Evolutionary conservation across 352 stramenopile species (phyloP), one percentile per base, ranked within the genome.

Genomic region (Pythium aquatile): DNA sequence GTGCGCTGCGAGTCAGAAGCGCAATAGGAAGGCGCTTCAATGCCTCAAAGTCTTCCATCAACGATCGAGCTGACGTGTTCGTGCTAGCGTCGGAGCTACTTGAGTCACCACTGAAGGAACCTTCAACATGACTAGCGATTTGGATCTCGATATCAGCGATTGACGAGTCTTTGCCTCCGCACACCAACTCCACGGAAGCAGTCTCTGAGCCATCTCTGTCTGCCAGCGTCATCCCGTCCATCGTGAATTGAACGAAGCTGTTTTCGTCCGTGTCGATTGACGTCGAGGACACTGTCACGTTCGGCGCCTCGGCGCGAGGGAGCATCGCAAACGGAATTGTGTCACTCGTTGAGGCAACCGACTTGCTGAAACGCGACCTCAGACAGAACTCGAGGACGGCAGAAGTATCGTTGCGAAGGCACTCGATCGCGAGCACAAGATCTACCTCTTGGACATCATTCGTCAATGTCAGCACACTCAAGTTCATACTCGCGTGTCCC

Each of bases 131-230:
- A 1, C 5, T 1, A 29, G n/a, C 46, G 11, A 54, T 28, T 20
- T 26, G 5, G 5, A 63, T 58, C 44, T 55, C 55, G 8, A 62
- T 28, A 16, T 30, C 9, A 13, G 52, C 42, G 20, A 63, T 55
- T 4, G 13, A 54, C 16, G 6, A 14, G 30, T 24, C n/a, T 14
- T 14, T 29, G 26, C 17, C 29, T 2, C 58, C 32, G 14, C 64
- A 70, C 16, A 61, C 11, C 32, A 70, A 33, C 7, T 54, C 46
- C 14, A 70, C 46, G 16, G 11, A 26, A 16, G 33, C 53, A 16
- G 42, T 61, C 14, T 71, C 65, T 1, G 65, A 71, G 9, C 65
- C 65, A 56, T 71, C 65, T 20, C 53, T 28, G 32, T 71, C 65
- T 7, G 48, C 24, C 35, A 71, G 47, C 26, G 5, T 32, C 30